Base-by-base conservation (phyloP, 306 rosid genomes). In the Senna tora region DNA sequence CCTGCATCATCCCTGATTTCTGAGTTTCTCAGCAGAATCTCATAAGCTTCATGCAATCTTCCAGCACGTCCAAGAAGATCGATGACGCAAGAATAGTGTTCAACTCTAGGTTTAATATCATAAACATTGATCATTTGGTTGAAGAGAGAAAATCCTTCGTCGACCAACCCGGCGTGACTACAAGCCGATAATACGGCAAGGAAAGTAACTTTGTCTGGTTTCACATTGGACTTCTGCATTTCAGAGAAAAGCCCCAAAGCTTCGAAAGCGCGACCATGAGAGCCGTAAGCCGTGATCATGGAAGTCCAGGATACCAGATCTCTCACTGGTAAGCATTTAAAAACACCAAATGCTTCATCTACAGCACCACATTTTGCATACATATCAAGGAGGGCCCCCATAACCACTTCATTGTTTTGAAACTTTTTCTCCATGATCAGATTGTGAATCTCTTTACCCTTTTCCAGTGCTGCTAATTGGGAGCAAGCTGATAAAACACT, bases 51-150 rank as follows among this genome's bases (percentile, higher is more conserved):
- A 5, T 62, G 69, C 77, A 92, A 79, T 76, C 93, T 89, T 69
- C 94, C 94, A 51, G 92, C 96, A 28, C 94, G 94, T 43, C 94
- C 96, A 66, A 92, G 92, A 83, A 92, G 90, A 78, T 88, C 90
- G 49, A 92, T 77, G 86, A 92, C 71, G 79, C 96, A 89, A 20
- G 97, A 87, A 80, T 84, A 87, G 64, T 92, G 94, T 75, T 92
- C 96, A 64, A 89, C 68, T 64, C 83, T 58, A 3, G 92, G 90
- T 71, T 51, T 75, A 62, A 92, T 87, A 54, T 86, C 82, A 68
- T 81, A 83, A 69, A 76, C 63, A 67, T 59, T 50, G 71, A 77
- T 73, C 94, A 92, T 92, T 80, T 86, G 72, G 39, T 84, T 74
- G 78, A 92, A 92, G 71, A 79, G 68, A 67, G n/a, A 36, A 47